Evolutionary conservation across 768 basidiomycete species (phyloP).

Genomic region (Coprinellus micaceus): DNA sequence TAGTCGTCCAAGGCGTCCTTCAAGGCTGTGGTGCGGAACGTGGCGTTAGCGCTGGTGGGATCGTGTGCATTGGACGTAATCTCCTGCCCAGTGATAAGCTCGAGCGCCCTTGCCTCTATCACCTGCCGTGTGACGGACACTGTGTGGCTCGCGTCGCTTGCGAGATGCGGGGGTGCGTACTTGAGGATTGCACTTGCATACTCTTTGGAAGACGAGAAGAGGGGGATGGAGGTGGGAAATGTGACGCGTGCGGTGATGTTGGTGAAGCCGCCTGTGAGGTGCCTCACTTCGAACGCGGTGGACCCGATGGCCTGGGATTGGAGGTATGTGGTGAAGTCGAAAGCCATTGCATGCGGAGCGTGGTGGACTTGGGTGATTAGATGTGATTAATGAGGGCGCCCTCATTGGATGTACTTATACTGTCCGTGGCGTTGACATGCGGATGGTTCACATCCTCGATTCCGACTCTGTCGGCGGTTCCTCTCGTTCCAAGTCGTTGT

Average conservation of each 20-base stretch:
- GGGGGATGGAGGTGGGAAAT: slow-evolving; percentile 13
- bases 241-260: slow-evolving; percentile 21
- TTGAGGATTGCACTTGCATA: slow-evolving; percentile 16
- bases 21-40: neutral
- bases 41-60: neutral
- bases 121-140: slow-evolving; percentile 19
- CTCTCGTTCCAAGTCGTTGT: too few relatives aligned
- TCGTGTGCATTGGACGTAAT: neutral
- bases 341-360: too few relatives aligned
- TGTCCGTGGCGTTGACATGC: too few relatives aligned
- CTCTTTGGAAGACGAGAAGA: neutral
- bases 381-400: too few relatives aligned
- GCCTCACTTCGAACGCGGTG: neutral
- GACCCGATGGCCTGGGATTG: neutral
- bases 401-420: too few relatives aligned
- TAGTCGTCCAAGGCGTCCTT: slow-evolving; percentile 1
- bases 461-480: too few relatives aligned
- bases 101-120: slow-evolving; percentile 21
- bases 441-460: too few relatives aligned
- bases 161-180: slow-evolving; percentile 22
- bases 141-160: slow-evolving; percentile 15
- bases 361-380: too few relatives aligned
- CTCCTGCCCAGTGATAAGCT: slow-evolving; percentile 10
- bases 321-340: neutral
- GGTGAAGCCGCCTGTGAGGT: slow-evolving; percentile 19